Conservation (phyloP, 2,329 filamentous ascomycete genomes). For the Aschersonia sp. region DNA sequence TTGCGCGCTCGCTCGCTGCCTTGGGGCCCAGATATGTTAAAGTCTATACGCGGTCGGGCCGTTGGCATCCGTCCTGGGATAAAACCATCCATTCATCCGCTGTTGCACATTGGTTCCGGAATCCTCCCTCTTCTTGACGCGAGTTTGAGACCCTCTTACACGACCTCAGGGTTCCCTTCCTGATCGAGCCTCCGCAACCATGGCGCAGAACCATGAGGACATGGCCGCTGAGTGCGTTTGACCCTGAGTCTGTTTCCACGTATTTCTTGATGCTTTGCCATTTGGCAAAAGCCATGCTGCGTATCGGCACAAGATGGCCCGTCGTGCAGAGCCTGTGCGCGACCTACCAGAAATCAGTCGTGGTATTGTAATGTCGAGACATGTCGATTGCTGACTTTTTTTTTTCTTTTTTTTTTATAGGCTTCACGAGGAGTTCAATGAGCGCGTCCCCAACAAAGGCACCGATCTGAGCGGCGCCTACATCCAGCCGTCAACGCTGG, state of each 20-base stretch:
- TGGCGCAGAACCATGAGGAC: slow-evolving; percentile 20
- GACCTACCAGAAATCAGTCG: neutral
- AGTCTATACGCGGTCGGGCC: no score
- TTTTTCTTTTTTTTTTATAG: slow-evolving; percentile 5
- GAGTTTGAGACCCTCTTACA: neutral
- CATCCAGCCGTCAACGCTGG: slow-evolving; percentile 7
- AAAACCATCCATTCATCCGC: no score
- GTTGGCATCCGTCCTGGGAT: no score
- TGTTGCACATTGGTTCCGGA: no score
- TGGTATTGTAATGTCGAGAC: neutral
- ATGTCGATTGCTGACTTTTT: neutral
- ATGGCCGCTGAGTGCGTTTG: slow-evolving; percentile 16
- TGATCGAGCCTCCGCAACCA: slow-evolving; percentile 1
- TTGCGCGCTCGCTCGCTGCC: neutral
- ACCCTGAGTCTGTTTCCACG: neutral
- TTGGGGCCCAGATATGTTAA: neutral
- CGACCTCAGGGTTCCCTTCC: no score
- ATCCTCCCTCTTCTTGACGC: neutral
- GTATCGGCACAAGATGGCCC: neutral
- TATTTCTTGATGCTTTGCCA: neutral
- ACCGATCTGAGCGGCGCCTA: slow-evolving; percentile 12
- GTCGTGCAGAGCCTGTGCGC: neutral
- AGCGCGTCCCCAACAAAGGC: slow-evolving; percentile 10
- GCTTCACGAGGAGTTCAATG: slow-evolving; percentile 13
- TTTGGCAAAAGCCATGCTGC: neutral